Evolutionary conservation across 768 basidiomycete species (phyloP), one percentile per base, ranked within the genome.

Genomic region (Clitopilus passeckerianus): DNA sequence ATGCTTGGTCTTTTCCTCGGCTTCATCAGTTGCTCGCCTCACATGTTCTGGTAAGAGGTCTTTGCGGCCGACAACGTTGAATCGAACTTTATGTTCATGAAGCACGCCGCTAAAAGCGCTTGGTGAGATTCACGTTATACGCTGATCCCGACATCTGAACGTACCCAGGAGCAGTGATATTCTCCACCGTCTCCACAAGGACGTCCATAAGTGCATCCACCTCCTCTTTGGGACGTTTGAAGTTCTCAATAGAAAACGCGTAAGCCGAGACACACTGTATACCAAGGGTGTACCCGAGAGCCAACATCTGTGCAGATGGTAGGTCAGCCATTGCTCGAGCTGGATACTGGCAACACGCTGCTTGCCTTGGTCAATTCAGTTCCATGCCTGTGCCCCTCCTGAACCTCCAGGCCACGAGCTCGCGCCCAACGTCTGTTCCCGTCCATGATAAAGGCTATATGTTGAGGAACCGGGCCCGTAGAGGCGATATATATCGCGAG

Each of bases 371-470:
- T 90, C 86, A 44, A 82, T 70, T n/a, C n/a, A 70, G 92, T 97
- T 1, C 95, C 95, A 43, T 87, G 87, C 5, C 78, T 75, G 70
- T 98, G 95, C 1, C 95, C 95, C 60, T 92, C 77, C 34, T 77
- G 76, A 16, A 90, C 81, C n/a, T 77, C 71, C 70, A 85, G 81
- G n/a, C 86, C 82, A 24, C 82, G 72, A 63, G 76, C 71, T 70
- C 91, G 78, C 1, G 95, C 95, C 66, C 90, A 95, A 10, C 95
- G 79, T 56, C 95, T 77, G 71, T 97, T 97, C 2, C 95, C 95
- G 67, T 98, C 95, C 93, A 98, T 94, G 30, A 95, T 87, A 71
- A 98, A 94, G 1, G 90, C 93, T 33, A 97, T 81, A 73, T 98
- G 95, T 34, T 76, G 70, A 0, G 95, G 95, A 5, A 95, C 79